Conservation (phyloP, 2,329 filamentous ascomycete genomes). For the Colletotrichum theobromicola region DNA sequence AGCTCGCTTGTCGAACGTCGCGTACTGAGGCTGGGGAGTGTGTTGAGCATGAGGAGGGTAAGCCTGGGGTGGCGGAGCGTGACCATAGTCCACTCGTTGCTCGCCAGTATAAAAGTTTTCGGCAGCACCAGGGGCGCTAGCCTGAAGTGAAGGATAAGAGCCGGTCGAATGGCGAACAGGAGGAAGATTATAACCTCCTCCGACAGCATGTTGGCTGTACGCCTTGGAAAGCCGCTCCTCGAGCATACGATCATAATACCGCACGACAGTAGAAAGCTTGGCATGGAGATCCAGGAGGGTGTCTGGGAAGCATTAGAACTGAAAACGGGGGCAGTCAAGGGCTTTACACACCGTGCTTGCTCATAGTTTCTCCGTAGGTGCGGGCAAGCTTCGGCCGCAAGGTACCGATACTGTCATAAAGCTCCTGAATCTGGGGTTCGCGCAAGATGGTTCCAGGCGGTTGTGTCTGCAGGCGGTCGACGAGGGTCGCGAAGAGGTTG, state of each 20-base stretch:
- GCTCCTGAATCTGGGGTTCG: slow-evolving; percentile 96
- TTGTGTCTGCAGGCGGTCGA: slow-evolving; percentile 93
- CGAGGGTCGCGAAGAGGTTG: slow-evolving; percentile 91
- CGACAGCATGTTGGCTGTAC: slow-evolving; percentile 80
- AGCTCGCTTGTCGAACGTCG: slow-evolving; percentile 46
- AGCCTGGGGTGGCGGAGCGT: slow-evolving; percentile 55
- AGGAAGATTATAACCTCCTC: slow-evolving; percentile 66
- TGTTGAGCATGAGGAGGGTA: slow-evolving; percentile 49
- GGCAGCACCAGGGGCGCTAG: slow-evolving; percentile 60
- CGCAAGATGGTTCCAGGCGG: slow-evolving; percentile 94
- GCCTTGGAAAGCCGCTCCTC: slow-evolving; percentile 94
- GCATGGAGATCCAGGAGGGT: slow-evolving; percentile 92
- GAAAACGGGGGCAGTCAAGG: not conserved
- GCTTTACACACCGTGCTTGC: slow-evolving; percentile 81
- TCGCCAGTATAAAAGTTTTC: slow-evolving; percentile 86
- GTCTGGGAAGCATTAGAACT: slow-evolving; percentile 61
- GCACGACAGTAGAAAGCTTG: slow-evolving; percentile 93
- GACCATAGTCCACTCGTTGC: slow-evolving; percentile 50
- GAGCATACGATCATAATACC: slow-evolving; percentile 98
- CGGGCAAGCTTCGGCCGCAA: slow-evolving; percentile 91
- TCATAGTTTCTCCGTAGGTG: slow-evolving; percentile 99
- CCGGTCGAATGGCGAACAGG: slow-evolving; percentile 57
- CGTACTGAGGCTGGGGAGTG: slow-evolving; percentile 47
- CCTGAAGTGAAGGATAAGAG: slow-evolving; percentile 75
- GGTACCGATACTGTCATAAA: slow-evolving; percentile 96